Conservation (phyloP, 1,284 basidiomycete genomes). For the Sanghuangporus baumii region DNA sequence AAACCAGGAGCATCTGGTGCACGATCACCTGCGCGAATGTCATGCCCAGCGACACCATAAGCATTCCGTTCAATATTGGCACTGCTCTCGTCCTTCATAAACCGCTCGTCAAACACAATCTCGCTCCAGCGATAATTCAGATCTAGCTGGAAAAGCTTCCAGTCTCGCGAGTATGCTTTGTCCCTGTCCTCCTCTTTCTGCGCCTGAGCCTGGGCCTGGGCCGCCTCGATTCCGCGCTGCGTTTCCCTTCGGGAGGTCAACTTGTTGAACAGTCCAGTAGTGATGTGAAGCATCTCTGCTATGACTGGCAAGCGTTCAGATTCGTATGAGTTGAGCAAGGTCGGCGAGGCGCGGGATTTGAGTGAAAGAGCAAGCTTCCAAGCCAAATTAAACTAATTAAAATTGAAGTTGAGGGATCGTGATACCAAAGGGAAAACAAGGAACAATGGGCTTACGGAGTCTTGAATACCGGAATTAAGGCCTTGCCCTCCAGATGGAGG, state of each 20-base stretch:
- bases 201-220: background rate
- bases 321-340: constrained; percentile 32
- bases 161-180: constrained; percentile 2
- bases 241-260: background rate
- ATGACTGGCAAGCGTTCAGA: constrained; percentile 36
- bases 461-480: constrained; percentile 35
- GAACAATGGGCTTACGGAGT: constrained; percentile 27
- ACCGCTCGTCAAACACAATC: constrained; percentile 19
- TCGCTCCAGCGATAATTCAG: constrained; percentile 22
- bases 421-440: background rate
- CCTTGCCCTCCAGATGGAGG: constrained; percentile 42
- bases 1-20: constrained; percentile 21
- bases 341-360: constrained; percentile 27
- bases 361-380: constrained; percentile 38
- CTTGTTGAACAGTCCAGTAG: constrained; percentile 5
- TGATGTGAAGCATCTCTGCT: constrained; percentile 31
- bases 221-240: background rate
- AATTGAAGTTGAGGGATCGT: background rate
- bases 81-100: background rate
- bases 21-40: constrained; percentile 19
- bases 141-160: constrained; percentile 19
- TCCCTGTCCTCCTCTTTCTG: background rate
- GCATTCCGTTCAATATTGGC: background rate
- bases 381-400: constrained; percentile 31
- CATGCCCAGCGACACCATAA: constrained; percentile 5